A percentile compares a stretch with the other conserved stretches of the same genome.
Conservation (phyloP, 345 rosid species). For the Eucalyptus pumila region DNA sequence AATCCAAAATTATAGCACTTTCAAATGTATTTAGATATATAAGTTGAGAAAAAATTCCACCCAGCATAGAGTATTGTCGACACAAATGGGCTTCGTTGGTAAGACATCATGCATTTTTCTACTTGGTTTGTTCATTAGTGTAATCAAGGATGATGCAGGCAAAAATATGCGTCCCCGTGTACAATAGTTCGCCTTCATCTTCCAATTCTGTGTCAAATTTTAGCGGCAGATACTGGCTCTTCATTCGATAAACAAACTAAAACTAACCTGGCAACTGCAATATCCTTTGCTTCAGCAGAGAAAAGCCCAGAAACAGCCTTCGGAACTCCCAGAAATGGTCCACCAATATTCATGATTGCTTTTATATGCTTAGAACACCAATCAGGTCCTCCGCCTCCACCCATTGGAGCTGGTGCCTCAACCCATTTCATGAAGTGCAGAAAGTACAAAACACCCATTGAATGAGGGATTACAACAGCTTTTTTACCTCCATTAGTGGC, state of each 20-base stretch:
- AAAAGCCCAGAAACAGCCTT: constrained; percentile 83
- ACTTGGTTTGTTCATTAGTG: neutral
- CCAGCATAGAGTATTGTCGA: neutral
- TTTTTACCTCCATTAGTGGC: constrained; percentile 70
- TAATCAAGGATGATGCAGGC: neutral
- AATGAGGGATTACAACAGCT: constrained; percentile 89
- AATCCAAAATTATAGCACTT: neutral
- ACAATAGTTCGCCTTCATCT: neutral
- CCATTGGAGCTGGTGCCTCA: constrained; percentile 95
- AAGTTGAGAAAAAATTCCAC: neutral
- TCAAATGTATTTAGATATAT: neutral
- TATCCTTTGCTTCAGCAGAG: constrained; percentile 92
- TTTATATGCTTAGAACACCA: constrained; percentile 96
- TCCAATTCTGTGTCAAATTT: neutral
- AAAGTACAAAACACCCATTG: constrained; percentile 94
- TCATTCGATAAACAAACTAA: neutral
- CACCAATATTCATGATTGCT: constrained; percentile 89
- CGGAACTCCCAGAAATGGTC: constrained; percentile 93
- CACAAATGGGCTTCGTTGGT: neutral
- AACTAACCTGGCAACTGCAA: constrained; percentile 83
- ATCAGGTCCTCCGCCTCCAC: constrained; percentile 91
- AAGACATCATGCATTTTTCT: neutral
- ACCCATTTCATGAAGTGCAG: constrained; percentile 99
- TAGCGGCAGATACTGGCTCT: neutral
- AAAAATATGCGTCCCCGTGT: neutral